phyloP scores from a whole-genome alignment of 495 filamentous ascomycete species.

The Achaetomiella virescens region DNA sequence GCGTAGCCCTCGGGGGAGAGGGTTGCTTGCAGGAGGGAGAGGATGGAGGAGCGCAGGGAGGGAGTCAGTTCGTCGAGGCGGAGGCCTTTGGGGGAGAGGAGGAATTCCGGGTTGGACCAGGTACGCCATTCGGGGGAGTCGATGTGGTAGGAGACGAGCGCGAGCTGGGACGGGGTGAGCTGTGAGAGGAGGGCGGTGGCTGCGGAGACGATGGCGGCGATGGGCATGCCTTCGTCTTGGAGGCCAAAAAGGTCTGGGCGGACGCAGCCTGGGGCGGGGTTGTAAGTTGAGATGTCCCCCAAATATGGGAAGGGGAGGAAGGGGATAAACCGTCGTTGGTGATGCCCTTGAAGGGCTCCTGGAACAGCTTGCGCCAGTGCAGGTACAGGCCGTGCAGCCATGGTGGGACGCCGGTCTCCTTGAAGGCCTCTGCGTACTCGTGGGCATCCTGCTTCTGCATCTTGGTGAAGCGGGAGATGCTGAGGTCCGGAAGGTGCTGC shows the following conservation, averaged over 20 bases:
- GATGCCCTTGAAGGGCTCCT: slow-evolving; percentile 66
- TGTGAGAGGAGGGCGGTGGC: slow-evolving; percentile 38
- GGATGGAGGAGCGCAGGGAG: slow-evolving; percentile 40
- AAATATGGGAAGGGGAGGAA: background rate
- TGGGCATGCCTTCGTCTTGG: slow-evolving; percentile 57
- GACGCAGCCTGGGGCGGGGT: slow-evolving; percentile 40
- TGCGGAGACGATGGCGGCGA: slow-evolving; percentile 46
- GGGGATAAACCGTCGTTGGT: slow-evolving; percentile 56
- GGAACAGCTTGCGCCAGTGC: slow-evolving; percentile 58
- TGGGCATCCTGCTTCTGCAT: slow-evolving; percentile 59
- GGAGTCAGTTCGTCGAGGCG: slow-evolving; percentile 54
- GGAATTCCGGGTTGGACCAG: slow-evolving; percentile 72
- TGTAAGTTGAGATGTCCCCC: background rate
- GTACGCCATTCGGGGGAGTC: slow-evolving; percentile 66
- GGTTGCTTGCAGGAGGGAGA: slow-evolving; percentile 49
- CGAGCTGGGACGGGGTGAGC: slow-evolving; percentile 44
- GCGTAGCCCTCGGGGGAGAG: slow-evolving; percentile 64
- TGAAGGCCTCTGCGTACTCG: slow-evolving; percentile 57
- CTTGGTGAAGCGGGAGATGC: slow-evolving; percentile 52
- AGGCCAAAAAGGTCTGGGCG: slow-evolving; percentile 51
- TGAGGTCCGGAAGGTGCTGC: slow-evolving; percentile 55
- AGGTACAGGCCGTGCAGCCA: slow-evolving; percentile 63
- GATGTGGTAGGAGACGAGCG: slow-evolving; percentile 50
- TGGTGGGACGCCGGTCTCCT: slow-evolving; percentile 52
- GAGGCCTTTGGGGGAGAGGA: slow-evolving; percentile 55